Evolutionary conservation across 2,329 filamentous ascomycete genomes (phyloP).

Genomic region (Aspergillus caelatus): DNA sequence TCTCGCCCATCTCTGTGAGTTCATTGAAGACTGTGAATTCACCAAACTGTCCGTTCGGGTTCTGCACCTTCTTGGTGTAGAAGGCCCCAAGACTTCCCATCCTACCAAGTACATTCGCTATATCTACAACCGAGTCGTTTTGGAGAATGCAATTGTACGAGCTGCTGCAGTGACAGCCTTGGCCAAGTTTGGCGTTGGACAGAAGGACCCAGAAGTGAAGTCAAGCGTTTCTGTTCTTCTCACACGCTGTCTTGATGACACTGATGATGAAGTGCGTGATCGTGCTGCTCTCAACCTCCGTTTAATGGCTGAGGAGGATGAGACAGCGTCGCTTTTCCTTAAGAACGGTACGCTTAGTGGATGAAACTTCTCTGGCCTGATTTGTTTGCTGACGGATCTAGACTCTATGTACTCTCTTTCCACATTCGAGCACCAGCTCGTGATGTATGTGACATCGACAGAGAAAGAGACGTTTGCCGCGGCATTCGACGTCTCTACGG

Average conservation of each 20-base stretch:
- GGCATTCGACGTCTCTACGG: constrained; percentile 87
- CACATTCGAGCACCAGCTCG: constrained; percentile 93
- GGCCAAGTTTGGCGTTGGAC: constrained; percentile 95
- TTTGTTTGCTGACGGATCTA: constrained; percentile 41
- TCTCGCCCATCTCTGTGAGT: constrained; percentile 93
- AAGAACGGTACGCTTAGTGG: constrained; percentile 71
- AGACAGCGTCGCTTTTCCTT: constrained; percentile 82
- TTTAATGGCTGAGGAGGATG: constrained; percentile 89
- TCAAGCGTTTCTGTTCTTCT: constrained; percentile 90
- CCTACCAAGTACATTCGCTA: constrained; percentile 99
- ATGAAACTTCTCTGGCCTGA: neutral
- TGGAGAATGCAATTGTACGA: constrained; percentile 94
- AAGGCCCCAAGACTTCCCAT: constrained; percentile 92
- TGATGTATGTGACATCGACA: constrained; percentile 94
- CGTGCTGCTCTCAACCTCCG: constrained; percentile 90
- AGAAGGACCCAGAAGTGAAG: constrained; percentile 96
- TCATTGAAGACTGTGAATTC: constrained; percentile 99
- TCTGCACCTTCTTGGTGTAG: constrained; percentile 87
- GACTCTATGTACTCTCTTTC: constrained; percentile 95
- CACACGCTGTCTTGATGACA: constrained; percentile 91
- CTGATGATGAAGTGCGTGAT: constrained; percentile 95
- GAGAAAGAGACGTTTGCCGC: constrained; percentile 81
- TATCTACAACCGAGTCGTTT: constrained; percentile 96
- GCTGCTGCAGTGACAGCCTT: constrained; percentile 94
- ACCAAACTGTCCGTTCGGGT: constrained; percentile 96